Evolutionary conservation across 2,329 filamentous ascomycete genomes (phyloP).

Genomic region (Paramyrothecium roridum): DNA sequence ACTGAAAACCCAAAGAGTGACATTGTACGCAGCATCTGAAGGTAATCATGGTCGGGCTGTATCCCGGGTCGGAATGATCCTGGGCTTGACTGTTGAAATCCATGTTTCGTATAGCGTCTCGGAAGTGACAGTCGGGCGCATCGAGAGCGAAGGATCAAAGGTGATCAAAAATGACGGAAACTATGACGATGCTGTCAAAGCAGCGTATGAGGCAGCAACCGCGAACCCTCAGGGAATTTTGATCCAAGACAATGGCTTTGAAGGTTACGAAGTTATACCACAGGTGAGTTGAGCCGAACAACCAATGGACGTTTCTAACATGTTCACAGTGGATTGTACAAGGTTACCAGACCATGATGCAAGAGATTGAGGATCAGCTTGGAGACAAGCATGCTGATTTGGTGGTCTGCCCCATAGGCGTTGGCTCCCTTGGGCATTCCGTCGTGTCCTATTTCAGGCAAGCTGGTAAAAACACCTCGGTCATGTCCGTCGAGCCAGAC

Average conservation of each 20-base stretch:
- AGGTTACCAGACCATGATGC: constrained; percentile 71
- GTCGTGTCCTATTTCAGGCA: constrained; percentile 64
- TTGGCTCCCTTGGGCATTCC: constrained; percentile 70
- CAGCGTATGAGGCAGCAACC: constrained; percentile 40
- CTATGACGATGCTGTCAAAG: constrained; percentile 62
- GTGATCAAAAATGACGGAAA: constrained; percentile 52
- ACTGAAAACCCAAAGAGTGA: constrained; percentile 26
- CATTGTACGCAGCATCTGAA: constrained; percentile 64
- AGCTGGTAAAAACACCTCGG: constrained; percentile 18
- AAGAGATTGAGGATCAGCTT: constrained; percentile 62
- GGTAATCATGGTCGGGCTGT: constrained; percentile 77
- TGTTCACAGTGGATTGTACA: constrained; percentile 65
- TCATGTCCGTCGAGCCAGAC: constrained; percentile 70
- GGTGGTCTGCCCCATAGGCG: constrained; percentile 66
- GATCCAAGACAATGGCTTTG: constrained; percentile 67
- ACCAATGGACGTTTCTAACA: background rate
- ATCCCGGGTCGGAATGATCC: constrained; percentile 60
- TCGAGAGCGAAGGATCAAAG: constrained; percentile 60
- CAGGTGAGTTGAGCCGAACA: constrained; percentile 29
- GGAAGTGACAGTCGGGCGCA: constrained; percentile 46
- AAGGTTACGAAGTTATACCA: constrained; percentile 64
- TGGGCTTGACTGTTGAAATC: constrained; percentile 54
- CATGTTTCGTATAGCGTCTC: constrained; percentile 62
- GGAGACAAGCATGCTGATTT: constrained; percentile 35
- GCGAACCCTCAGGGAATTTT: constrained; percentile 43